Base-by-base conservation (phyloP, 2,329 filamentous ascomycete genomes). In the Cercospora nicotianae region DNA sequence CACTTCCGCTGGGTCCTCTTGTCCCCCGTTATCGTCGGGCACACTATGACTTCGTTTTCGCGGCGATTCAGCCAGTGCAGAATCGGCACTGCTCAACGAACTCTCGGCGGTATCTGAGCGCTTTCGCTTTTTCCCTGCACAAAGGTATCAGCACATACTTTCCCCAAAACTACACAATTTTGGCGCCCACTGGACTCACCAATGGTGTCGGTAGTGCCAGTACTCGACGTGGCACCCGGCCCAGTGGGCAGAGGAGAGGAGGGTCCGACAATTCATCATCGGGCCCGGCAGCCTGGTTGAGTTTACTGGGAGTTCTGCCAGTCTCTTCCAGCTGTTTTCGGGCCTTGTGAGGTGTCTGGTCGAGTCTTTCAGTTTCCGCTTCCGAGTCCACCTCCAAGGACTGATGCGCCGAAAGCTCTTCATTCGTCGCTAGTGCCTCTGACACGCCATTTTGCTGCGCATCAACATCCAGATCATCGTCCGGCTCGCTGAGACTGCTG, bases 341-440 rank as follows among this genome's bases (percentile, higher is more conserved):
- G 51, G 65, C 45, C 69, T 76, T 78, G 62, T 74, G 72, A 23
- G 77, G 78, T 60, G 78, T 96, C 76, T 91, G 89, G 77, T 95
- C 95, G 68, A 99, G 86, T 67, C 95, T 90, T 81, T 97, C 94
- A 1, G 94, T 98, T 81, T 97, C 94, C 36, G 94, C 94, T 80
- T 98, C 94, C 3, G 94, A 90, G 74, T 91, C 89, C 65, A 86
- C 85, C 63, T 89, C 76, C 10, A 74, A 64, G 33, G 59, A 78
- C 60, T 60, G 79, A 74, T 69, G 65, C 60, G 69, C 69, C 18
- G 69, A 51, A 10, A 65, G 67, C 39, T 68, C 60, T 64, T 67
- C 72, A 30, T 55, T 39, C 28, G 59, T 58, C 42, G 26, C 60
- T 20, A 53, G 55, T 63, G 59, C 45, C 18, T 59, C 61, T 18